Conservation (phyloP, 2,329 filamentous ascomycete genomes). For the Xylaria sp. region DNA sequence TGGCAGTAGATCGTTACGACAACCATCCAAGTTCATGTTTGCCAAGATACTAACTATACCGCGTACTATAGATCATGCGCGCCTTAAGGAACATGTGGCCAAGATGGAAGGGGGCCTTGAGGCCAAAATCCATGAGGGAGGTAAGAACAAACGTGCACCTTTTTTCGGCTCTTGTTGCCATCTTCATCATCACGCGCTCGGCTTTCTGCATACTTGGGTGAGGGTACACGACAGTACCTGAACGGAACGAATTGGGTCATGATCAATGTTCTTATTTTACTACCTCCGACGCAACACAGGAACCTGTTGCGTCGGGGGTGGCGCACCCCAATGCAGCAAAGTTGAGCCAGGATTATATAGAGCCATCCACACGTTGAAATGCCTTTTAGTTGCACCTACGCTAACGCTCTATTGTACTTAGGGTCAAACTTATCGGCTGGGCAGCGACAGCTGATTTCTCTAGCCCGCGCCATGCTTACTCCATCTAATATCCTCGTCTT, state of each 20-base stretch:
- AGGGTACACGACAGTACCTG: constrained; percentile 37
- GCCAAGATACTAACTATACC: constrained; percentile 53
- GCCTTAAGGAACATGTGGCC: constrained; percentile 88
- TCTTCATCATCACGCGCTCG: constrained; percentile 48
- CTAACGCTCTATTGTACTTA: constrained; percentile 53
- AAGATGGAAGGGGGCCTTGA: constrained; percentile 91
- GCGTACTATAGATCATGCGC: constrained; percentile 78
- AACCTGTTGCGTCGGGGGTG: constrained; percentile 31
- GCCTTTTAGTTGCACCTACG: constrained; percentile 20
- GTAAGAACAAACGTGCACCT: constrained; percentile 63
- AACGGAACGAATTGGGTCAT: constrained; percentile 32
- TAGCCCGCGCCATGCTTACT: constrained; percentile 92
- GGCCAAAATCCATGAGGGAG: constrained; percentile 92
- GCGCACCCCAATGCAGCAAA: constrained; percentile 1
- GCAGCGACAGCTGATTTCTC: constrained; percentile 91
- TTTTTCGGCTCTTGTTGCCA: constrained; percentile 47
- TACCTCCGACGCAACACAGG: constrained; percentile 54
- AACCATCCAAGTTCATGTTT: constrained; percentile 37
- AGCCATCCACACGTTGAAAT: background rate
- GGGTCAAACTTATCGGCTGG: constrained; percentile 96
- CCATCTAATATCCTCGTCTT: constrained; percentile 97
- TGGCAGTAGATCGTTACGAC: background rate
- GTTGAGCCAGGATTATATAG: background rate
- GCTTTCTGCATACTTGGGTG: constrained; percentile 44
- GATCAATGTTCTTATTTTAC: constrained; percentile 25